These are phyloP conservation scores for Closterium sp. DNA, from an alignment of 139 green algal species.

Conservation along the genomic window DNA sequence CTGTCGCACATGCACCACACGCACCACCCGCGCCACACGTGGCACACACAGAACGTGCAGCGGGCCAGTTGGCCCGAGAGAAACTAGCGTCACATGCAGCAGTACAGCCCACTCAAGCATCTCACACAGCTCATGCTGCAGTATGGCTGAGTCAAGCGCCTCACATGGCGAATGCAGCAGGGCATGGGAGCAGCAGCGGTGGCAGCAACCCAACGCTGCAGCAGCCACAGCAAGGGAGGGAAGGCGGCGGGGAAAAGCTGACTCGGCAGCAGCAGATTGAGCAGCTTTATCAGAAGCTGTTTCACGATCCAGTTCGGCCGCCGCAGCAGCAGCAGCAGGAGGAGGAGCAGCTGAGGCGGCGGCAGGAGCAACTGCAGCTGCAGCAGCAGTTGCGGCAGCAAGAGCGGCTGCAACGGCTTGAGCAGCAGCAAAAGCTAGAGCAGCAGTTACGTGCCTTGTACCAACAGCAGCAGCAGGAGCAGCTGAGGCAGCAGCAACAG, in stretches of 20 bases:
- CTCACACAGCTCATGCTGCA: too few species aligned
- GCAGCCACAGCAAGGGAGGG: background rate
- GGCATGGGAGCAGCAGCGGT: too few species aligned
- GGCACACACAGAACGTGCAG: background rate
- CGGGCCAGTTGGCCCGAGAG: background rate
- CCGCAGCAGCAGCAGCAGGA: background rate
- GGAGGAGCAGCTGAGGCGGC: background rate
- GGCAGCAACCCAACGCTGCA: background rate
- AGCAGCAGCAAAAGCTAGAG: background rate
- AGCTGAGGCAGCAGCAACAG: background rate
- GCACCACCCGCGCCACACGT: background rate
- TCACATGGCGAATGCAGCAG: background rate
- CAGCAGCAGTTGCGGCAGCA: background rate
- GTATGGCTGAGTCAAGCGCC: too few species aligned
- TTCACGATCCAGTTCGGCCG: background rate
- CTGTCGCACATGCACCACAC: too few species aligned
- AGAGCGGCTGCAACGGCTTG: background rate
- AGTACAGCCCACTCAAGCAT: background rate
- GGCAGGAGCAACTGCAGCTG: background rate
- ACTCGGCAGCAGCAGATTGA: background rate
- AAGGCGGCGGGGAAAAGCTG: background rate
- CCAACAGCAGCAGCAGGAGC: background rate
- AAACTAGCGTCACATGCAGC: background rate
- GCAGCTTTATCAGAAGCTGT: background rate
- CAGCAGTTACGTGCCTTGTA: background rate